Percentiles rank a stretch among this genome's conserved stretches.
Conservation (phyloP, 164 flowering plant genomes). For the Vitis riparia region DNA sequence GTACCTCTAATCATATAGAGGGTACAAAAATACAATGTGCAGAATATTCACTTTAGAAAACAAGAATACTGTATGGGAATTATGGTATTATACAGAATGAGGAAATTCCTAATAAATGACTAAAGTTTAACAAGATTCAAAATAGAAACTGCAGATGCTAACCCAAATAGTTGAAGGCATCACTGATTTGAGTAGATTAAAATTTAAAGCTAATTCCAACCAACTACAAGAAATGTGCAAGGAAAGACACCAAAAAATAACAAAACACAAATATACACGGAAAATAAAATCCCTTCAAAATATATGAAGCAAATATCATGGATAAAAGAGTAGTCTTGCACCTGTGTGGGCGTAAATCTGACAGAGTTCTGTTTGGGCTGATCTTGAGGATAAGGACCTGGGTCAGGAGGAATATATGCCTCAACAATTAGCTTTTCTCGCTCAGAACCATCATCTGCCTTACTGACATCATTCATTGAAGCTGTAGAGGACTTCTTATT, state of each 20-base stretch:
- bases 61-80: too few species aligned
- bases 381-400: constrained; percentile 99
- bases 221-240: background rate
- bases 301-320: background rate
- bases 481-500: constrained; percentile 38
- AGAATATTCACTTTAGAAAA: too few species aligned
- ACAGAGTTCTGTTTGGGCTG: constrained; percentile 92
- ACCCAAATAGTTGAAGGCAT: background rate
- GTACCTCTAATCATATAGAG: too few species aligned
- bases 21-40: too few species aligned
- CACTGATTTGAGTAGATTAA: background rate
- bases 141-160: background rate
- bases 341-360: constrained; percentile 95
- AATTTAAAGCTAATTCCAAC: background rate
- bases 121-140: too few species aligned
- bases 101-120: too few species aligned
- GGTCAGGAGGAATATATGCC: constrained; percentile 87
- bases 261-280: background rate
- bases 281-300: background rate
- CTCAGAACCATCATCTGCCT: constrained; percentile 35
- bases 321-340: constrained; percentile 12
- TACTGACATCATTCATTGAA: constrained; percentile 30
- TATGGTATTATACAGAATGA: too few species aligned
- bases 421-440: constrained; percentile 74
- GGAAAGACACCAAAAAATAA: background rate